phyloP scores from a whole-genome alignment of 83 land plant genomes.

The Picea abies region DNA sequence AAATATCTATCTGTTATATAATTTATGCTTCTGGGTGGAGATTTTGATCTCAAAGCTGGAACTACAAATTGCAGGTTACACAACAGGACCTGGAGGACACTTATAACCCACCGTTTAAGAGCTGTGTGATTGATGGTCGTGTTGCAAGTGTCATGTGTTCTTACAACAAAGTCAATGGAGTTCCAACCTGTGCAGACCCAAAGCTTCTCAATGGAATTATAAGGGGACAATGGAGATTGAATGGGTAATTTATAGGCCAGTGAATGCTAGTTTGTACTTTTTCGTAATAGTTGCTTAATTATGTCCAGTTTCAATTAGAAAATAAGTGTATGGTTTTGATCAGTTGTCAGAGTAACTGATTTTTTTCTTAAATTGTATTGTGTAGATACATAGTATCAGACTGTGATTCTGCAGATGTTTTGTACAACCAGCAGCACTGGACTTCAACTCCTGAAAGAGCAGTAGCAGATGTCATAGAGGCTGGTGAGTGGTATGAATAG shows the following conservation, averaged over 20 bases:
- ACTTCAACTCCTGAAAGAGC: slow-evolving; percentile 62
- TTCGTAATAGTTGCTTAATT: not conserved
- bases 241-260: slow-evolving; percentile 39
- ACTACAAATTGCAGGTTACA: slow-evolving; percentile 44
- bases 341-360: not conserved
- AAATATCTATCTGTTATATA: too few relatives aligned
- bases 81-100: slow-evolving; percentile 67
- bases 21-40: too few relatives aligned
- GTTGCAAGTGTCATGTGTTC: slow-evolving; percentile 79
- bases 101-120: slow-evolving; percentile 58
- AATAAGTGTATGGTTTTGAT: not conserved
- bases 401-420: slow-evolving; percentile 56
- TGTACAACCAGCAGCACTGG: slow-evolving; percentile 31
- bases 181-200: slow-evolving; percentile 62
- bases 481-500: slow-evolving; percentile 54
- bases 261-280: not conserved
- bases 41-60: not conserved
- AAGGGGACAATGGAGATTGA: slow-evolving; percentile 47
- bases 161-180: slow-evolving; percentile 70
- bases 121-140: slow-evolving; percentile 57
- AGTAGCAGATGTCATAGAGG: slow-evolving; percentile 53
- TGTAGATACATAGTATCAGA: slow-evolving; percentile 71
- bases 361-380: not conserved
- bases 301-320: not conserved
- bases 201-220: slow-evolving; percentile 36